These are phyloP conservation scores for Penicillium hesseltinei DNA, from an alignment of 2,329 filamentous ascomycete genomes.

Conservation along the genomic window DNA sequence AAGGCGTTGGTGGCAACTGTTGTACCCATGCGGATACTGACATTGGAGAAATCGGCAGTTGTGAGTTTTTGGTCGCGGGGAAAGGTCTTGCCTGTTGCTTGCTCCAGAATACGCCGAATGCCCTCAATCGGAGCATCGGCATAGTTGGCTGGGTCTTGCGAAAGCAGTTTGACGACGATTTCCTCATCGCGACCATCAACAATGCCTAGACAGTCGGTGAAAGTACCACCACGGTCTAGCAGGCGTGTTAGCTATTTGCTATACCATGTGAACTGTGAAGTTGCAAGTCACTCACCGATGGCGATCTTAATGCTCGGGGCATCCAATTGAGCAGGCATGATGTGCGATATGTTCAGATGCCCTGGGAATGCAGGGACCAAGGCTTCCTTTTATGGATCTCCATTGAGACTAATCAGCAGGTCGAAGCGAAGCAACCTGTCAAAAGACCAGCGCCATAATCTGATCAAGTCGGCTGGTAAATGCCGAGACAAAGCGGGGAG, in stretches of 20 bases:
- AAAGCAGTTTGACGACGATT: conserved; percentile 81
- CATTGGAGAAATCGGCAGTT: conserved; percentile 10
- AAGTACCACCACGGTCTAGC: conserved; percentile 73
- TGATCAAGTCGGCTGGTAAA: background rate
- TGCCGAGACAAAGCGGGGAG: background rate
- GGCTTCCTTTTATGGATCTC: conserved; percentile 5
- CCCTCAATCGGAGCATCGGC: conserved; percentile 86
- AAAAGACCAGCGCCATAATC: background rate
- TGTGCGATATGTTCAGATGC: background rate
- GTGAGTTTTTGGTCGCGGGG: conserved; percentile 52
- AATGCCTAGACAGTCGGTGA: conserved; percentile 89
- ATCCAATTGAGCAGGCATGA: conserved; percentile 16
- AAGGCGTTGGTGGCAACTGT: conserved; percentile 87
- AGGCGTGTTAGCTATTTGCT: background rate
- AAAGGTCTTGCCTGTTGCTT: conserved; percentile 62
- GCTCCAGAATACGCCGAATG: conserved; percentile 78
- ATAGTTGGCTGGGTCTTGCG: conserved; percentile 87
- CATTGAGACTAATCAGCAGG: background rate
- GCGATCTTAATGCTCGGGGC: conserved; percentile 19
- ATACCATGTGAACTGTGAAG: background rate
- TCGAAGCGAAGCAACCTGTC: background rate
- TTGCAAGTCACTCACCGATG: conserved; percentile 14
- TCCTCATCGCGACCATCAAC: conserved; percentile 68
- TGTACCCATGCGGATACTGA: conserved; percentile 84
- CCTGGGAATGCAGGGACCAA: background rate